Percentiles rank a stretch among this genome's conserved stretches.
These are phyloP conservation scores for Lentinus polychrous DNA, from an alignment of 1,284 basidiomycete species.

Conservation along the genomic window DNA sequence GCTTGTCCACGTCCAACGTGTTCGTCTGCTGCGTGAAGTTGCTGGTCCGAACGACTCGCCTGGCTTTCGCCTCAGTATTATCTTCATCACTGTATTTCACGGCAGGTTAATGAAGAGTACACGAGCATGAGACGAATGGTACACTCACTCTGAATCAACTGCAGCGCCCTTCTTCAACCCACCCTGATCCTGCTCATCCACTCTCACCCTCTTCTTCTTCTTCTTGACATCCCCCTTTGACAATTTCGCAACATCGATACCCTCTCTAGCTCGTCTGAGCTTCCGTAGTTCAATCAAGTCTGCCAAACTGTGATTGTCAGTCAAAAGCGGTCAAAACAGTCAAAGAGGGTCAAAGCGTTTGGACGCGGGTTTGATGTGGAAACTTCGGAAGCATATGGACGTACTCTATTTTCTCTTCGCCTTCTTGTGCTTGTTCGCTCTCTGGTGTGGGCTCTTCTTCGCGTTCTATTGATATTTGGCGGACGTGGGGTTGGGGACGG, in stretches of 20 bases:
- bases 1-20: slow-evolving; percentile 92
- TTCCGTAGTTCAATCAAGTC: slow-evolving; percentile 85
- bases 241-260: slow-evolving; percentile 82
- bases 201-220: slow-evolving; percentile 50
- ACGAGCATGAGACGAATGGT: slow-evolving; percentile 1
- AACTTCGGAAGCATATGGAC: slow-evolving; percentile 26
- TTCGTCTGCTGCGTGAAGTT: slow-evolving; percentile 98
- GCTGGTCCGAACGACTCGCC: slow-evolving; percentile 74
- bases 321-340: slow-evolving; percentile 3
- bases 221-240: slow-evolving; percentile 79
- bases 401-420: slow-evolving; percentile 40
- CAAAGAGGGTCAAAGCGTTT: slow-evolving; percentile 5
- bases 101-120: not conserved
- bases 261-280: slow-evolving; percentile 67
- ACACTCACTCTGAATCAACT: slow-evolving; percentile 7
- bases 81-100: slow-evolving; percentile 43
- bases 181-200: slow-evolving; percentile 45
- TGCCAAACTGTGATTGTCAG: slow-evolving; percentile 45
- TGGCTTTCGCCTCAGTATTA: slow-evolving; percentile 61
- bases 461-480: slow-evolving; percentile 38
- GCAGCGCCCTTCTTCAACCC: slow-evolving; percentile 48
- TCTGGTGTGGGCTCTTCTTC: slow-evolving; percentile 24
- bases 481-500: slow-evolving; percentile 45
- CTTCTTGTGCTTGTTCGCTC: slow-evolving; percentile 33
- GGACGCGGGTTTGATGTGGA: no score